Percentiles rank a stretch among this genome's conserved stretches.
Conservation (phyloP, 2,329 filamentous ascomycete genomes). For the Xylariaceae sp. region DNA sequence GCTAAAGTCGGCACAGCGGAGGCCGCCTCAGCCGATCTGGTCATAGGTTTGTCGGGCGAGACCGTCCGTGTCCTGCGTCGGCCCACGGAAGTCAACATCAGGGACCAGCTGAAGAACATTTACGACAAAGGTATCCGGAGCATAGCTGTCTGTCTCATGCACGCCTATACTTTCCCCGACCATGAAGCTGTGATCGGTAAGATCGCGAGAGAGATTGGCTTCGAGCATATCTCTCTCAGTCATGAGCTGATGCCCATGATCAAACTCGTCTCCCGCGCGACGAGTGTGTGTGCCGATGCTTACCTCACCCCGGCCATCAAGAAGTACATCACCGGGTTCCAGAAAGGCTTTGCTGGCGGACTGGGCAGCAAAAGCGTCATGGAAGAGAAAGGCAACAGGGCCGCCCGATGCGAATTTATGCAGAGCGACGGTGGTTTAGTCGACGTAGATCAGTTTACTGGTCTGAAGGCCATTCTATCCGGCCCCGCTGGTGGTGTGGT, state of each 20-base stretch:
- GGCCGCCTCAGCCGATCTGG: constrained; percentile 49
- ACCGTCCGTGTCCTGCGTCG: constrained; percentile 63
- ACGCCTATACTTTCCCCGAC: constrained; percentile 83
- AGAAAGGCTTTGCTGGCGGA: constrained; percentile 73
- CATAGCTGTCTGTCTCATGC: constrained; percentile 86
- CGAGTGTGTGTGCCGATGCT: constrained; percentile 72
- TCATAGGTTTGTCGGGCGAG: constrained; percentile 69
- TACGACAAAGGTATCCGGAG: constrained; percentile 68
- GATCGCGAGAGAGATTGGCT: constrained; percentile 74
- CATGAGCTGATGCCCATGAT: constrained; percentile 88
- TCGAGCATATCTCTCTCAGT: constrained; percentile 73
- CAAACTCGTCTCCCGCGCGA: constrained; percentile 69
- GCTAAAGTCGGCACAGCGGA: constrained; percentile 45
- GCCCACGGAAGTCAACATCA: constrained; percentile 52
- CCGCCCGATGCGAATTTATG: constrained; percentile 90
- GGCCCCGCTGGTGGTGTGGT: constrained; percentile 92
- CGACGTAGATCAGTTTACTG: constrained; percentile 76
- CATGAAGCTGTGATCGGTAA: constrained; percentile 75
- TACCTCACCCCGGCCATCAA: constrained; percentile 75
- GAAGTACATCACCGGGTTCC: constrained; percentile 69
- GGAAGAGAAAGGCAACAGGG: constrained; percentile 56
- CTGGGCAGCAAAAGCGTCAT: constrained; percentile 71
- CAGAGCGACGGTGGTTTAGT: constrained; percentile 73
- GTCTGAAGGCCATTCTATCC: constrained; percentile 77
- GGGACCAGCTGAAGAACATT: constrained; percentile 58